Percentiles rank a stretch among this genome's conserved stretches.
Evolutionary conservation across 768 basidiomycete genomes (phyloP).

Genomic region (Grammothele lineata): DNA sequence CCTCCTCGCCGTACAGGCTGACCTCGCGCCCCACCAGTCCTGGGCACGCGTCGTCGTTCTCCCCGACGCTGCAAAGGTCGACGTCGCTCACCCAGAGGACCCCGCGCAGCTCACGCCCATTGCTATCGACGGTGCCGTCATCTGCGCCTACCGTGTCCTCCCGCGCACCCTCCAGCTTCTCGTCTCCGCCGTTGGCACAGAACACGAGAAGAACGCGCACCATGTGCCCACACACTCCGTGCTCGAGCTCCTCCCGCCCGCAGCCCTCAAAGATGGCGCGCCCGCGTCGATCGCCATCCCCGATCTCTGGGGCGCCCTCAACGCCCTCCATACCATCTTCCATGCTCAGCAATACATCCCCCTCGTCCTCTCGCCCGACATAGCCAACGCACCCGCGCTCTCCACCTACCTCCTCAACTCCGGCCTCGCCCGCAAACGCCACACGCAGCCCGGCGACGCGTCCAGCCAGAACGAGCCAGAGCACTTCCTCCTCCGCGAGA

Average conservation of each 20-base stretch:
- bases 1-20: no score
- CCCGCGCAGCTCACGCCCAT: conserved; percentile 5
- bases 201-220: conserved; percentile 9
- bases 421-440: conserved; percentile 29
- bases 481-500: conserved; percentile 36
- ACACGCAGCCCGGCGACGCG: conserved; percentile 9
- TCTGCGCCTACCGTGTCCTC: conserved; percentile 13
- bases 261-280: conserved; percentile 1
- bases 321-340: conserved; percentile 37
- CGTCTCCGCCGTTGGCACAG: conserved; percentile 15
- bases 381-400: conserved; percentile 32
- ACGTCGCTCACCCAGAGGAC: conserved; percentile 2
- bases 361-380: conserved; percentile 24
- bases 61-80: conserved; percentile 12
- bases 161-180: conserved; percentile 14
- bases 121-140: conserved; percentile 10
- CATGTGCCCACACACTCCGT: conserved; percentile 15
- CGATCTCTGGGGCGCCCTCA: conserved; percentile 38
- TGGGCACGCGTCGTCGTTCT: conserved; percentile 6
- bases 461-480: conserved; percentile 17
- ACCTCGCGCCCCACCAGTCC: no score
- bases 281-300: conserved; percentile 19
- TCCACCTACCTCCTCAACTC: conserved; percentile 34
- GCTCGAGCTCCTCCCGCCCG: conserved; percentile 12
- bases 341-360: conserved; percentile 40